Conservation (phyloP, 2,329 filamentous ascomycete genomes). For the Apiospora marii region DNA sequence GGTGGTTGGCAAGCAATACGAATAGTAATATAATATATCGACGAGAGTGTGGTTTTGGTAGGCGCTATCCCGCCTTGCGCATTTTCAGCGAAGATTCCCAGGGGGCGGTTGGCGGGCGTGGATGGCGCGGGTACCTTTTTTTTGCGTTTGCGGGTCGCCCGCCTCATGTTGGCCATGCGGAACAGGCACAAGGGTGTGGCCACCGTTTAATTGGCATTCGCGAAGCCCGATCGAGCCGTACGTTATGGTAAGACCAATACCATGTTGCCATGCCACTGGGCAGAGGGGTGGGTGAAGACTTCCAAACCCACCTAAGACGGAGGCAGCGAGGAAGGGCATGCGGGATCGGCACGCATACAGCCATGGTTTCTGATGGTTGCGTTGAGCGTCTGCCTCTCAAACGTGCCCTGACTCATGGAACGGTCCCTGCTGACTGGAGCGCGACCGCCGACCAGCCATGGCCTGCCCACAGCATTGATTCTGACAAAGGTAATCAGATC, state of each 20-base stretch:
- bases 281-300: slow-evolving; percentile 3
- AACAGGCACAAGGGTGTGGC: slow-evolving; percentile 11
- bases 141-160: slow-evolving; percentile 10
- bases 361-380: slow-evolving; percentile 24
- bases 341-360: slow-evolving; percentile 17
- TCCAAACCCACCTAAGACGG: slow-evolving; percentile 18
- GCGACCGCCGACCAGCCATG: background rate
- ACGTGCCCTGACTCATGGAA: slow-evolving; percentile 22
- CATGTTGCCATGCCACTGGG: slow-evolving; percentile 19
- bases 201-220: slow-evolving; percentile 18
- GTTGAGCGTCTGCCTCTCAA: slow-evolving; percentile 18
- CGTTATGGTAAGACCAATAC: slow-evolving; percentile 17
- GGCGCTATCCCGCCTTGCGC: slow-evolving; percentile 16
- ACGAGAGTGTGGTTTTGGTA: background rate
- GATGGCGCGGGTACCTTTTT: slow-evolving; percentile 20
- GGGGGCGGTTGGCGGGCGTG: background rate
- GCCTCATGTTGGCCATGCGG: slow-evolving; percentile 15
- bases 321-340: slow-evolving; percentile 2
- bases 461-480: background rate
- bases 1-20: slow-evolving; percentile 1
- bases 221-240: slow-evolving; percentile 21
- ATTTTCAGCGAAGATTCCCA: slow-evolving; percentile 11
- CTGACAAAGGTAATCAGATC: slow-evolving; percentile 17
- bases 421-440: slow-evolving; percentile 11
- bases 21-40: slow-evolving; percentile 11